These are phyloP conservation scores for Phylloporus scabripes DNA, from an alignment of 768 basidiomycete species.

Conservation along the genomic window DNA sequence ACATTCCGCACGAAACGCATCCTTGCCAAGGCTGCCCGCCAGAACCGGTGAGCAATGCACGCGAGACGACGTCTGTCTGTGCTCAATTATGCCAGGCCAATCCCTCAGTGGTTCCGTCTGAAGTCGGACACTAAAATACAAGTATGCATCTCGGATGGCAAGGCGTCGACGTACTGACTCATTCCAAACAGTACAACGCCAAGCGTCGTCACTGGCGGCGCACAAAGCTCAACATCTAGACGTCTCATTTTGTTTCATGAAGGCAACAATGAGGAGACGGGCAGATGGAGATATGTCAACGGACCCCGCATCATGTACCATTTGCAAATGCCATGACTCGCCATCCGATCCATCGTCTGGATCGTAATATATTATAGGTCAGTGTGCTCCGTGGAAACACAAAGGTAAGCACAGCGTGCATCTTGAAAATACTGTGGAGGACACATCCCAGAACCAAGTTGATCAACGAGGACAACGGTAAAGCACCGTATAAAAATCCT, in stretches of 20 bases:
- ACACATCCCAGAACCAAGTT: too few species aligned
- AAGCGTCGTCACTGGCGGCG: slow-evolving; percentile 99
- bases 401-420: too few species aligned
- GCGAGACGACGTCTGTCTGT: neutral
- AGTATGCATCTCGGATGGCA: slow-evolving; percentile 36
- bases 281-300: slow-evolving; percentile 15
- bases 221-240: slow-evolving; percentile 96
- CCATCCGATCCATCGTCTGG: too few species aligned
- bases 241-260: slow-evolving; percentile 1
- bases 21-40: slow-evolving; percentile 91
- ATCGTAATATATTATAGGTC: too few species aligned
- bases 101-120: slow-evolving; percentile 98
- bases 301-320: slow-evolving; percentile 23
- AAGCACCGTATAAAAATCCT: too few species aligned
- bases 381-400: too few species aligned
- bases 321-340: slow-evolving; percentile 17
- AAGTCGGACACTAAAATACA: slow-evolving; percentile 96
- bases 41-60: slow-evolving; percentile 72
- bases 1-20: slow-evolving; percentile 95
- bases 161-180: neutral
- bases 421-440: too few species aligned
- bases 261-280: slow-evolving; percentile 4
- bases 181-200: slow-evolving; percentile 65
- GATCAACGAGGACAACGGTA: too few species aligned
- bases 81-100: slow-evolving; percentile 55